Evolutionary conservation across 768 basidiomycete species (phyloP).

Genomic region (Mycena alexandri): DNA sequence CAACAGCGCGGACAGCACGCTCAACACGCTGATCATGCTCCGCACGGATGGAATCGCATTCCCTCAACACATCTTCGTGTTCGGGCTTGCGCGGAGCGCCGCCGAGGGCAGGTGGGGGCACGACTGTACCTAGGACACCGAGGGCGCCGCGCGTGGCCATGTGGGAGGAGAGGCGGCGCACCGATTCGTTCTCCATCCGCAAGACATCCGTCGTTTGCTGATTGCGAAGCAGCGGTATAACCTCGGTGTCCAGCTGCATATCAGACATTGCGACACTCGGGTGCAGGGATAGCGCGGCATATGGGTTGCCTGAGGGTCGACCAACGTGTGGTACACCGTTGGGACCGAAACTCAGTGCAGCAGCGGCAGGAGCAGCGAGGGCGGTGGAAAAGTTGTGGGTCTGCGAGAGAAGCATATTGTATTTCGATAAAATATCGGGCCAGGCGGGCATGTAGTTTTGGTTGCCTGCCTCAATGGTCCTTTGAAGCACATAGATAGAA

Average conservation of each 20-base stretch:
- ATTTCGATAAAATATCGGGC: constrained; percentile 90
- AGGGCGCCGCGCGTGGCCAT: constrained; percentile 72
- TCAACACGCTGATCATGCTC: constrained; percentile 85
- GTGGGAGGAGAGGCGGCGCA: constrained; percentile 75
- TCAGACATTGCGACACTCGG: constrained; percentile 71
- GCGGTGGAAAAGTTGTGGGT: constrained; percentile 82
- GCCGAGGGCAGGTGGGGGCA: constrained; percentile 45
- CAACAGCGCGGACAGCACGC: constrained; percentile 82
- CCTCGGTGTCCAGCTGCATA: constrained; percentile 76
- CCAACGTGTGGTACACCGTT: constrained; percentile 26
- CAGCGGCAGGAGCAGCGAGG: constrained; percentile 57
- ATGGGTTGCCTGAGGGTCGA: constrained; percentile 53
- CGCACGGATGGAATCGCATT: constrained; percentile 73
- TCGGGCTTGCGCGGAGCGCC: constrained; percentile 55
- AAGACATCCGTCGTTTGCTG: constrained; percentile 86
- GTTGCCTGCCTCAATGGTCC: constrained; percentile 71
- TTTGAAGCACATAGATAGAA: constrained; percentile 74
- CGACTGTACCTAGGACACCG: constrained; percentile 59
- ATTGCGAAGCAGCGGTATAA: constrained; percentile 81
- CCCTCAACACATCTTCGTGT: constrained; percentile 73
- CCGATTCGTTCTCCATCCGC: constrained; percentile 76
- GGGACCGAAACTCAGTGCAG: constrained; percentile 21
- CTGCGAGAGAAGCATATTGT: constrained; percentile 86
- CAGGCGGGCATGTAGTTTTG: constrained; percentile 78
- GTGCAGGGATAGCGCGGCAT: constrained; percentile 78